These are phyloP conservation scores for Epichloe typhina DNA, from an alignment of 2,329 filamentous ascomycete genomes.

Conservation along the genomic window DNA sequence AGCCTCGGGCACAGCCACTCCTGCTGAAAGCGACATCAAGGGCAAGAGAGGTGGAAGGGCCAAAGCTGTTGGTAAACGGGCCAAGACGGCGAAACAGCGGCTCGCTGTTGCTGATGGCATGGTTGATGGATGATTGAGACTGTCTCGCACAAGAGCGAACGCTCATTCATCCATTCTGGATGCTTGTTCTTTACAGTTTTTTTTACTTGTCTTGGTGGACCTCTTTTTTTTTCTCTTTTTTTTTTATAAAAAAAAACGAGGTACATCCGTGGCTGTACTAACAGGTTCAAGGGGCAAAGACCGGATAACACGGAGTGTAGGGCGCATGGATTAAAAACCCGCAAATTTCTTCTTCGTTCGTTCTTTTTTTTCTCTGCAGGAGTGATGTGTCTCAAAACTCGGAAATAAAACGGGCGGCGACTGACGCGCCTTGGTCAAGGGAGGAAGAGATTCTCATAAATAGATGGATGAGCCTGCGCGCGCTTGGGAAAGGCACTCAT, in stretches of 20 bases:
- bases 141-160: not conserved
- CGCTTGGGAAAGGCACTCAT: not conserved
- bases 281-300: slow-evolving; percentile 1
- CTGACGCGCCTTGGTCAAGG: not conserved
- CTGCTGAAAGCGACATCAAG: slow-evolving; percentile 44
- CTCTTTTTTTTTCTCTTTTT: not conserved
- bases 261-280: slow-evolving; percentile 3
- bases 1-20: slow-evolving; percentile 70
- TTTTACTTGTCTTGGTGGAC: not conserved
- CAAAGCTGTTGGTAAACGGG: slow-evolving; percentile 37
- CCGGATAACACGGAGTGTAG: not conserved
- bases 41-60: slow-evolving; percentile 41
- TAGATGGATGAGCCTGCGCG: not conserved
- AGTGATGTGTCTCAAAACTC: no score
- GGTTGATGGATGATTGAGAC: slow-evolving; percentile 15
- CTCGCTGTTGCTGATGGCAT: slow-evolving; percentile 53
- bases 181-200: not conserved
- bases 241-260: not conserved
- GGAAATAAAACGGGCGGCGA: not conserved
- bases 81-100: slow-evolving; percentile 56
- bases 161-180: not conserved
- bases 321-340: not conserved
- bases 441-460: not conserved
- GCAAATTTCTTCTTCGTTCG: not conserved
- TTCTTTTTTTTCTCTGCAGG: not conserved